Conservation (phyloP, 2,329 filamentous ascomycete species). For the Malbranchea zuffiana region DNA sequence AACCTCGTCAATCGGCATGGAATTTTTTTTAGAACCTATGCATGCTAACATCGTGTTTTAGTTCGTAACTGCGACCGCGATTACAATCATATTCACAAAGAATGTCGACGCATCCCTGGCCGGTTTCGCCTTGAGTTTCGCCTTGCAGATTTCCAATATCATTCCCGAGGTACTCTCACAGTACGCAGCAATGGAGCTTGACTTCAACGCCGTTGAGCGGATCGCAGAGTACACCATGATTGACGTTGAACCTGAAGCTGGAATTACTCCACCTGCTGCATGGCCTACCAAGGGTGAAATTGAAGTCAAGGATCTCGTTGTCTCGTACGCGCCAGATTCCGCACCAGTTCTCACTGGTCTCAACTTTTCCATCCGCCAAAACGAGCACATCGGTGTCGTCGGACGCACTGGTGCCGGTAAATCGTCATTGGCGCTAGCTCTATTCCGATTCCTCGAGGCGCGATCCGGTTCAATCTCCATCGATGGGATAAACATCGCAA, state of each 20-base stretch:
- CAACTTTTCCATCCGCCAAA: constrained; percentile 72
- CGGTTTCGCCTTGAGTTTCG: constrained; percentile 4
- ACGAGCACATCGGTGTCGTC: constrained; percentile 90
- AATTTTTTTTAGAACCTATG: too few species aligned
- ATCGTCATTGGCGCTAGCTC: constrained; percentile 77
- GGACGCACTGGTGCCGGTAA: constrained; percentile 91
- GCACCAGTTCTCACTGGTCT: constrained; percentile 88
- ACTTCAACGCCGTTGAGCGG: constrained; percentile 3
- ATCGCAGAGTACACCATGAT: constrained; percentile 2
- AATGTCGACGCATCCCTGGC: constrained; percentile 1
- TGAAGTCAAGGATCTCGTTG: constrained; percentile 72
- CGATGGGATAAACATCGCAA: constrained; percentile 76
- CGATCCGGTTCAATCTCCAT: constrained; percentile 47
- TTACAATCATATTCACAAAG: constrained; percentile 1
- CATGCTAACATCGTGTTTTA: too few species aligned
- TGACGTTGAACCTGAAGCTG: constrained; percentile 2
- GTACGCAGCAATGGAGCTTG: constrained; percentile 3
- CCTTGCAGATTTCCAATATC: neutral
- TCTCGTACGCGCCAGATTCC: constrained; percentile 76
- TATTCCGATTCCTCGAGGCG: constrained; percentile 95
- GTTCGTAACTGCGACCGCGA: constrained; percentile 2
- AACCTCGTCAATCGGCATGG: too few species aligned
- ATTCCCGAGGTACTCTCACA: neutral
- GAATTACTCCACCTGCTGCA: neutral
- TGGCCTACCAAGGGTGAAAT: constrained; percentile 6